Evolutionary conservation across 2,329 filamentous ascomycete genomes (phyloP), one percentile per base, ranked within the genome.

Genomic region (Monascus ruber): DNA sequence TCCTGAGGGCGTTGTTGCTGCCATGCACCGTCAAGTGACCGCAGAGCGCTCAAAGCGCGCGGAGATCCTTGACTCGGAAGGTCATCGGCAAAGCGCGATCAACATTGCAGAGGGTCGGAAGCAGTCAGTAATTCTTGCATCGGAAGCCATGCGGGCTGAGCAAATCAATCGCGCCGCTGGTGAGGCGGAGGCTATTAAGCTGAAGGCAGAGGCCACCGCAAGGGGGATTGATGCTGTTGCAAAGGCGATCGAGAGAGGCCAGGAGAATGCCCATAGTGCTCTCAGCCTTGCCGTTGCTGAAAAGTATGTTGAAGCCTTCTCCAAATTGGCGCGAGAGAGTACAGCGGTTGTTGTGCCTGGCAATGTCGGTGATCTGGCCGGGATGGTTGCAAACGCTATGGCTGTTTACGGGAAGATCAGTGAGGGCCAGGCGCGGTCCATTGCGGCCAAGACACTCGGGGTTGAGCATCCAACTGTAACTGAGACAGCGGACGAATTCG

Each of bases 91-190:
- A 69, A 89, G 82, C 55, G 91, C 91, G 31, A 98, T 98, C 75
- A 98, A 98, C 64, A 95, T 98, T 50, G 91, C 91, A 40, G 91
- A 98, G 71, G 91, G 91, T 62, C 79, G 82, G 65, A 98, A 98
- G 71, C 91, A 96, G 72, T 87, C 81, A 51, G 89, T 95, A 24
- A 98, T 98, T 52, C 73, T 98, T 24, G 91, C 91, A 0, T 95
- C 87, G 6, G 91, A 98, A 66, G 91, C 91, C 10, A 57, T 94
- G 65, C 79, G 81, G 50, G 77, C 85, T 10, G 89, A 98, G 69
- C 78, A 93, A 61, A 91, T 98, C 71, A 98, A 98, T 66, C 76
- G 79, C 59, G 91, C 91, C 6, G 76, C 74, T 55, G 91, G 91
- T 76, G 91, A 98, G 68, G 84, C 91, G 6, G 85, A 96, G 65